Evolutionary conservation across 257 asterid genomes (phyloP).

Genomic region (Parsonsia alboflavescens): DNA sequence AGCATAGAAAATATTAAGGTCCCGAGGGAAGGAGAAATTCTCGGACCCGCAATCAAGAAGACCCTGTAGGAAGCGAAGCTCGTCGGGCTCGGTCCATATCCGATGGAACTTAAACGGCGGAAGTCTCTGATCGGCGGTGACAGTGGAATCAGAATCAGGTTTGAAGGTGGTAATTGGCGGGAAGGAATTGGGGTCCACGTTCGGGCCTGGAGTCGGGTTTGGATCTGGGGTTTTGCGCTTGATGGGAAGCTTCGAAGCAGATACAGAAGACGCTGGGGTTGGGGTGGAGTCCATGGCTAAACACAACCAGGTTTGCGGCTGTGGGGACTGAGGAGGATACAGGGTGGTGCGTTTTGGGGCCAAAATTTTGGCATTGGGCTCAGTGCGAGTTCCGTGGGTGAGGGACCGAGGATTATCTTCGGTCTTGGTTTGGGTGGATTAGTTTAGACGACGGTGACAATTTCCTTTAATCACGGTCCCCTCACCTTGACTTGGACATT

Average conservation of each 20-base stretch:
- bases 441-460: background rate
- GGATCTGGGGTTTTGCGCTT: slow-evolving; percentile 68
- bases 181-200: background rate
- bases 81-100: slow-evolving; percentile 89
- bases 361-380: background rate
- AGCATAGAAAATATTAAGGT: slow-evolving; percentile 54
- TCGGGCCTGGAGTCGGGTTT: background rate
- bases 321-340: slow-evolving; percentile 20
- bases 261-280: slow-evolving; percentile 13
- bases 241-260: slow-evolving; percentile 68
- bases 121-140: slow-evolving; percentile 12
- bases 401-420: background rate
- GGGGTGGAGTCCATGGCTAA: slow-evolving; percentile 55
- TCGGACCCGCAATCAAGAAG: slow-evolving; percentile 45
- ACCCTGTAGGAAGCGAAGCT: slow-evolving; percentile 73
- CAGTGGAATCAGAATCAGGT: background rate
- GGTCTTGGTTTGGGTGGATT: background rate
- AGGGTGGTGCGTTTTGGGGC: background rate
- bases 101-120: slow-evolving; percentile 80
- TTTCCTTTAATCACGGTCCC: background rate
- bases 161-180: slow-evolving; percentile 16
- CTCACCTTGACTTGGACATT: background rate
- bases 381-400: background rate
- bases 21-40: slow-evolving; percentile 59
- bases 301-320: background rate